Evolutionary conservation across 108 stramenopile genomes (phyloP), one percentile per base, ranked within the genome.

Genomic region (Nitzschia sp.): DNA sequence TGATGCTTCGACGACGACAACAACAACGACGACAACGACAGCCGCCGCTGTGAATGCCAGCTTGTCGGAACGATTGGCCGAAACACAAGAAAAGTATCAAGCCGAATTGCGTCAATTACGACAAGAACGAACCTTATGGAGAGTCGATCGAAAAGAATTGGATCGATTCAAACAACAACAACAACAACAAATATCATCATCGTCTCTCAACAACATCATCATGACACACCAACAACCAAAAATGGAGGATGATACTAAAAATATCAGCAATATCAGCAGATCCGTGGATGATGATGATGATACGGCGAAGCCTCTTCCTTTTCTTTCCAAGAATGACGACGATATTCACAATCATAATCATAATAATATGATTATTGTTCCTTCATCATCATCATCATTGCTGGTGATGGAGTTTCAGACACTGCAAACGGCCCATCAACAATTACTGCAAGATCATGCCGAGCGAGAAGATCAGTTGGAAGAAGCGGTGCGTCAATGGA

Each of bases 91-190:
- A 28, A 25, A n/a, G n/a, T 58, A 58, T 32, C 28, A 25, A n/a
- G n/a, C 32, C 1, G 31, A 58, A 58, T 16, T 58, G n/a, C n/a
- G n/a, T 33, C 28, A 30, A 21, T 29, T 58, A 29, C 57, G 57
- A 1, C 25, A 58, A 34, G 57, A 58, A 58, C 27, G 57, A 19
- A 34, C 29, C 30, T 11, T 29, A 3, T 58, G 57, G 57, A 58
- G 57, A 58, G 57, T 31, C 3, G 57, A 58, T 21, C 25, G 29
- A 33, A 31, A 34, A 32, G 57, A 58, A 58, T 32, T 58, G 31
- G 57, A 58, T 15, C 27, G 57, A 41, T 41, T 41, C 9, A 6
- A 13, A 4, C 31, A 58, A 8, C 57, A 32, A 3, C 50, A 52
- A 52, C 50, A 52, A 52, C 23, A 23, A 17, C 50, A 52, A 52